Evolutionary conservation across 2,329 filamentous ascomycete genomes (phyloP).

Genomic region (Diplodia sapinea): DNA sequence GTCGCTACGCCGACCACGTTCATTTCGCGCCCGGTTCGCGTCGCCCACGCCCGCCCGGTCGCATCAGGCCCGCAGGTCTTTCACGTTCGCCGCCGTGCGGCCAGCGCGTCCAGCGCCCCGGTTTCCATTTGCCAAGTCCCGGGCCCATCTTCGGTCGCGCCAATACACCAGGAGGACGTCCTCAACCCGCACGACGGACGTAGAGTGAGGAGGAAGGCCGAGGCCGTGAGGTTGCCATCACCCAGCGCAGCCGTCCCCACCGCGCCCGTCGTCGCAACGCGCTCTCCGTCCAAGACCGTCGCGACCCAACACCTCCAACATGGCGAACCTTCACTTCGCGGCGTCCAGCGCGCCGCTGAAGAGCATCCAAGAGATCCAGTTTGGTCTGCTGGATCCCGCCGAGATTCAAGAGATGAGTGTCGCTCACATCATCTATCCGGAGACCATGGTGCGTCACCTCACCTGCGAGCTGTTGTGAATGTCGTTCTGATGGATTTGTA

Average conservation of each 20-base stretch:
- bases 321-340: constrained; percentile 91
- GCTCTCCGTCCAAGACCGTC: neutral
- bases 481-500: constrained; percentile 37
- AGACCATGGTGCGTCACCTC: constrained; percentile 74
- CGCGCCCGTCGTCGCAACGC: constrained; percentile 15
- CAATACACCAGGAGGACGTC: neutral
- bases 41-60: constrained; percentile 28
- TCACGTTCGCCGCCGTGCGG: constrained; percentile 33
- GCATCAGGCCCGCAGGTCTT: constrained; percentile 37
- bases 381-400: constrained; percentile 94
- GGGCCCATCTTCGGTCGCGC: constrained; percentile 15
- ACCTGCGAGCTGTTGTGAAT: constrained; percentile 32
- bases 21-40: constrained; percentile 25
- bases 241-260: constrained; percentile 8
- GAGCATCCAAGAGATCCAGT: constrained; percentile 98
- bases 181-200: constrained; percentile 3
- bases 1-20: constrained; percentile 36
- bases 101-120: constrained; percentile 44
- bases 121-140: constrained; percentile 30
- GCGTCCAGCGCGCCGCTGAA: constrained; percentile 95
- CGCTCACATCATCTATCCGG: constrained; percentile 93
- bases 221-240: constrained; percentile 25
- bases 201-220: constrained; percentile 23
- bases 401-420: constrained; percentile 99
- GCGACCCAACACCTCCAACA: constrained; percentile 32